Base-by-base conservation (phyloP, 306 rosid genomes). In the Cyamopsis tetragonoloba region DNA sequence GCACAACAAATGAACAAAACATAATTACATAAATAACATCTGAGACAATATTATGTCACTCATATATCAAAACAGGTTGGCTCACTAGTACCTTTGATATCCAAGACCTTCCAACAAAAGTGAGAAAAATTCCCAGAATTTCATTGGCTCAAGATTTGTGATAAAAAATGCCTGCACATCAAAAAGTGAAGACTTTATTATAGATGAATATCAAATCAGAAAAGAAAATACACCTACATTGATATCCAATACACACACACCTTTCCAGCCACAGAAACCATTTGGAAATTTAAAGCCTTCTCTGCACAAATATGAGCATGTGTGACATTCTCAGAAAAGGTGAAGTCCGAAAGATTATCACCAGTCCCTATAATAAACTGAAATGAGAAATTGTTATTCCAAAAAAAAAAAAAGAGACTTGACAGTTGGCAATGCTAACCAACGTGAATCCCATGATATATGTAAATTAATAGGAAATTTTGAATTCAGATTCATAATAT, bases 291-390 rank as follows among this genome's bases (percentile, higher is more conserved):
- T 71, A 91, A 77, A 62, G 96, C 91, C 71, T 87, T 77, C 81
- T 89, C 95, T 24, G 92, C 98, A 80, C 98, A 87, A 53, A 91
- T 72, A 75, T 83, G 89, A 62, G 98, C 98, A 87, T 87, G 90
- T 47, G 82, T 35, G 46, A 89, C 90, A 83, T 91, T 91, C 87
- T 91, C 96, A 47, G 51, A 84, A 77, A 73, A 87, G 26, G 95
- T 89, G 77, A 91, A 89, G 74, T 91, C 96, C 0, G 92, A 82
- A 67, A 75, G 62, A 78, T 82, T 87, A 76, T 83, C 87, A 62
- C 92, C 90, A 80, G 71, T 80, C 76, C 96, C 98, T 89, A 89
- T 60, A 80, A 85, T 87, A 81, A 83, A 83, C 98, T 89, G 98
- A 78, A 91, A 89, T 80, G 82, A 84, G 79, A 78, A 71, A 77